phyloP scores from a whole-genome alignment of 768 basidiomycete genomes.

The Infundibulicybe gibba region DNA sequence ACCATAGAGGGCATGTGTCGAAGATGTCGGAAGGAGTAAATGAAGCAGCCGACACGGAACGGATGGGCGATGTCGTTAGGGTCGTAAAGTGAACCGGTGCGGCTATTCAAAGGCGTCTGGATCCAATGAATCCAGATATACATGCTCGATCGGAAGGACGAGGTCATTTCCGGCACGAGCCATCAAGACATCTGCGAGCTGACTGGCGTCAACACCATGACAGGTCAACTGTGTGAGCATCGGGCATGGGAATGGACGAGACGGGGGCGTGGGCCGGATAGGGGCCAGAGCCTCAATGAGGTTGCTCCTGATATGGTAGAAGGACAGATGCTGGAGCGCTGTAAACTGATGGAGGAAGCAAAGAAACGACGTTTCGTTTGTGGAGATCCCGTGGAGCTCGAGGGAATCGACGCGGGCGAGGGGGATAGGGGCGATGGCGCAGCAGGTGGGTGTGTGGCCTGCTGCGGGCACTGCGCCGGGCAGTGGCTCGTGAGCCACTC shows the following conservation, averaged over 20 bases:
- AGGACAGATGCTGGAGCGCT: slow-evolving; percentile 18
- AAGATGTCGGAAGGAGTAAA: too few species aligned
- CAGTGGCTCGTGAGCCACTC: slow-evolving; percentile 20
- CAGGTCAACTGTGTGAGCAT: slow-evolving; percentile 20
- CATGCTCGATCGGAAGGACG: slow-evolving; percentile 9
- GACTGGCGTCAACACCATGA: slow-evolving; percentile 18
- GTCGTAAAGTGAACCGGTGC: not conserved
- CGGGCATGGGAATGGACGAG: slow-evolving; percentile 11
- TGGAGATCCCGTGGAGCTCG: slow-evolving; percentile 23
- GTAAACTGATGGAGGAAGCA: slow-evolving; percentile 22
- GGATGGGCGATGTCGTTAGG: not conserved
- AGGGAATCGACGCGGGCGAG: slow-evolving; percentile 21
- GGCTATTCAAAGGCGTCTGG: too few species aligned
- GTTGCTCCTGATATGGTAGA: not conserved
- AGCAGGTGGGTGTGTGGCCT: not conserved
- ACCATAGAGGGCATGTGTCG: too few species aligned
- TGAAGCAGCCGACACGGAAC: too few species aligned
- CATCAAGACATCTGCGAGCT: slow-evolving; percentile 14
- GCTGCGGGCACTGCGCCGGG: not conserved
- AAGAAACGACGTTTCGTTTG: slow-evolving; percentile 13
- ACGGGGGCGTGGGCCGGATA: not conserved
- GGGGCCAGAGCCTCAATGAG: slow-evolving; percentile 9
- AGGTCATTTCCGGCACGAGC: slow-evolving; percentile 7
- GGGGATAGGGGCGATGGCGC: slow-evolving; percentile 14
- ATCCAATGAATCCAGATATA: slow-evolving; percentile 11